Percentiles rank a stretch among this genome's conserved stretches.
phyloP scores from a whole-genome alignment of 192 early-diverging fungal species.

The Coemansia nantahalensis region DNA sequence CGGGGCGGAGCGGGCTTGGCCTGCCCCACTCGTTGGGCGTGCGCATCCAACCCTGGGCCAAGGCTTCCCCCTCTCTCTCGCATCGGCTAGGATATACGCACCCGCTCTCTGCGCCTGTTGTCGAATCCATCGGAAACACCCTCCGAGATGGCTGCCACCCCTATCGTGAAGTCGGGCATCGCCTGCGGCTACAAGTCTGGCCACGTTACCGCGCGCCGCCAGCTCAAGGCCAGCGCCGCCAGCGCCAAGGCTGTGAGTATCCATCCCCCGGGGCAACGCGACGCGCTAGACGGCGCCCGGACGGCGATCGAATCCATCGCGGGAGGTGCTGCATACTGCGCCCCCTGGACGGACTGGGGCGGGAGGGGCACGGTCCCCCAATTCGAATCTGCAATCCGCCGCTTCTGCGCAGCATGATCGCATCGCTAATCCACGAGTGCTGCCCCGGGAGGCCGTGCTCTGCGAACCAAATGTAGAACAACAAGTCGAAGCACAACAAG shows the following conservation, averaged over 20 bases:
- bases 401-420: too few species aligned
- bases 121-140: slow-evolving; percentile 1
- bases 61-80: neutral
- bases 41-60: too few species aligned
- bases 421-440: too few species aligned
- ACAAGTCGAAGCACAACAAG: slow-evolving; percentile 71
- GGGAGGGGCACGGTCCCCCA: too few species aligned
- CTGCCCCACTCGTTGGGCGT: too few species aligned
- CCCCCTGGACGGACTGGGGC: too few species aligned
- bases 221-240: slow-evolving; percentile 28
- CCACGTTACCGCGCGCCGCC: slow-evolving; percentile 75
- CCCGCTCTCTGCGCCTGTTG: slow-evolving; percentile 1
- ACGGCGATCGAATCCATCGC: too few species aligned
- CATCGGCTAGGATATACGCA: slow-evolving; percentile 13
- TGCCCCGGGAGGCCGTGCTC: neutral
- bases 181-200: slow-evolving; percentile 90
- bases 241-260: slow-evolving; percentile 43
- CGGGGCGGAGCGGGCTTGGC: too few species aligned
- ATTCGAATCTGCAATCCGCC: too few species aligned
- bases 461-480: slow-evolving; percentile 51
- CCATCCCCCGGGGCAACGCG: slow-evolving; percentile 7
- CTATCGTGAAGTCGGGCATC: slow-evolving; percentile 76
- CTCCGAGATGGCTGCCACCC: slow-evolving; percentile 55
- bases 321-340: too few species aligned
- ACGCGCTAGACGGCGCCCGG: too few species aligned